Evolutionary conservation across 1,284 basidiomycete species (phyloP).

Genomic region (Rugosomyces carneus): DNA sequence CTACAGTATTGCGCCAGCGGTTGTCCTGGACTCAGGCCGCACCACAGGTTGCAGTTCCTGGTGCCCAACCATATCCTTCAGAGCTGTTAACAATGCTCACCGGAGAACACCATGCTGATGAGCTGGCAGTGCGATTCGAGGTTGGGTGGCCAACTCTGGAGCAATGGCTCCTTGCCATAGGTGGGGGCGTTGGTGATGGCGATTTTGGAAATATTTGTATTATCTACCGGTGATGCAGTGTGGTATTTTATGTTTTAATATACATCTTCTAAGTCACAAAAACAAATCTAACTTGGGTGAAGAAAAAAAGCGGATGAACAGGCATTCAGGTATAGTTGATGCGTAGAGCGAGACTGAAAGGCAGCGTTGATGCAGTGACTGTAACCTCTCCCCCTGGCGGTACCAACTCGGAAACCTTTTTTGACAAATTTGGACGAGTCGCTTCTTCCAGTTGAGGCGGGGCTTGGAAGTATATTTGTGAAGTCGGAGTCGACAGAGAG

Average conservation of each 20-base stretch:
- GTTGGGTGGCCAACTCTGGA: conserved; percentile 82
- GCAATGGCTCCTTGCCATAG: conserved; percentile 63
- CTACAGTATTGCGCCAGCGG: conserved; percentile 38
- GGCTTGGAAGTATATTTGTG: conserved; percentile 87
- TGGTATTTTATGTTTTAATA: not conserved
- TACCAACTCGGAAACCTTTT: conserved; percentile 79
- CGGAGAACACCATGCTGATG: conserved; percentile 89
- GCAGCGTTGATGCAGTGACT: conserved; percentile 84
- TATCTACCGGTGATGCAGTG: conserved; percentile 33
- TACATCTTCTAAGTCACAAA: not conserved
- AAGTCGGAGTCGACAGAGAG: conserved; percentile 64
- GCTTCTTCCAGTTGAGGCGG: conserved; percentile 85
- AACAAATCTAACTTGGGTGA: not conserved
- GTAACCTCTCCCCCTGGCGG: conserved; percentile 71
- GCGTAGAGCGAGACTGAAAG: conserved; percentile 77
- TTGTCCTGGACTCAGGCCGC: conserved; percentile 36
- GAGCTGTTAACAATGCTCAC: conserved; percentile 67
- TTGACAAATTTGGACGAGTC: conserved; percentile 86
- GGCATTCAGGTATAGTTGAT: conserved; percentile 48
- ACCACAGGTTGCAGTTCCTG: conserved; percentile 17
- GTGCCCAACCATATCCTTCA: conserved; percentile 36
- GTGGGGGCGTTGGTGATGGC: conserved; percentile 42
- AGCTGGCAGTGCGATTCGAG: conserved; percentile 78
- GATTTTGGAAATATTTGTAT: conserved; percentile 41
- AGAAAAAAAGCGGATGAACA: not conserved